These are phyloP conservation scores for Luffa aegyptiaca DNA, from an alignment of 306 rosid species.

Conservation along the genomic window DNA sequence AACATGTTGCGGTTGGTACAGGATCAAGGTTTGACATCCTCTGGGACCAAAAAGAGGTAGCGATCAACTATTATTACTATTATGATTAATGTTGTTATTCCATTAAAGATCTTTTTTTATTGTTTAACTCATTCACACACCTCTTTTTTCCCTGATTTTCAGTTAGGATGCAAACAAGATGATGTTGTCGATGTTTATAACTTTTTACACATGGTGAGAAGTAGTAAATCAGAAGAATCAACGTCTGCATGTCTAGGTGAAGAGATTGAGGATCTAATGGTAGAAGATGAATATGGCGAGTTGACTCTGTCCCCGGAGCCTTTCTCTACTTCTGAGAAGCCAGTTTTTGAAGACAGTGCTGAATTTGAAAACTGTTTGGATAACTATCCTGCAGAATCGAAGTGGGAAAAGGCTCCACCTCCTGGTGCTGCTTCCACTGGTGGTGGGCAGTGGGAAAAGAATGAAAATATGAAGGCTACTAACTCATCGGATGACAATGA, in stretches of 20 bases:
- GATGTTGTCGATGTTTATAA: conserved; percentile 58
- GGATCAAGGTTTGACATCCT: conserved; percentile 81
- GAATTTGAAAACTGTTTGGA: conserved; percentile 25
- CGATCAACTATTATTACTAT: neutral
- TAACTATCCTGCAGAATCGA: conserved; percentile 17
- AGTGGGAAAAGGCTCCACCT: conserved; percentile 23
- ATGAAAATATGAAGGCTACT: conserved; percentile 5
- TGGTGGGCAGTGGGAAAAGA: conserved; percentile 11
- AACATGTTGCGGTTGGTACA: conserved; percentile 83
- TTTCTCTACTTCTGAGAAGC: conserved; percentile 38
- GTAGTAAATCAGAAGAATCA: conserved; percentile 41
- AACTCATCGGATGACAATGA: conserved; percentile 4
- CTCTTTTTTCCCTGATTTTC: conserved; percentile 8
- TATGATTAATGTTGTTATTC: neutral
- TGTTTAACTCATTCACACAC: conserved; percentile 1
- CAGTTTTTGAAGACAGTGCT: conserved; percentile 58
- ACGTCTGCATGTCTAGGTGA: conserved; percentile 58
- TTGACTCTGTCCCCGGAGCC: conserved; percentile 48
- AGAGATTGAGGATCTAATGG: conserved; percentile 55
- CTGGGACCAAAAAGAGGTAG: conserved; percentile 71
- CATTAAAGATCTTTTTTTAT: neutral
- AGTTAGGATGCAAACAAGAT: conserved; percentile 46
- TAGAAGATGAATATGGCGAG: conserved; percentile 41
- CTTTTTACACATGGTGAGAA: conserved; percentile 59
- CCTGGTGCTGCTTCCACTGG: neutral